Percentiles rank a stretch among this genome's conserved stretches.
These are phyloP conservation scores for Pseudozyma hubeiensis DNA, from an alignment of 1,284 basidiomycete genomes.

Conservation along the genomic window DNA sequence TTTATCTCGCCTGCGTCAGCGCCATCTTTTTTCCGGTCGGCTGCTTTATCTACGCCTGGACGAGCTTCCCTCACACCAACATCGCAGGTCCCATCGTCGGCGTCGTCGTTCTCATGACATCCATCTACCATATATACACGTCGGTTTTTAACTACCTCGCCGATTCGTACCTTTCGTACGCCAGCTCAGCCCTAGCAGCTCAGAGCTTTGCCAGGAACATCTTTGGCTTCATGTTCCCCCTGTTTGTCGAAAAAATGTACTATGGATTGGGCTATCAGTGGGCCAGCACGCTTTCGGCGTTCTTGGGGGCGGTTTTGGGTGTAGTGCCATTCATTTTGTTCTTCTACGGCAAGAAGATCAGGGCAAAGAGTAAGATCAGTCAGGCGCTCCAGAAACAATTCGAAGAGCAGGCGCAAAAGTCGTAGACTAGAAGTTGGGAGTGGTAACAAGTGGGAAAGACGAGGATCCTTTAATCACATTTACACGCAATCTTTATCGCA, in stretches of 20 bases:
- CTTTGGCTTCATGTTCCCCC: constrained; percentile 54
- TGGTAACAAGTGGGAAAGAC: too few relatives aligned
- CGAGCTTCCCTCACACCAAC: constrained; percentile 36
- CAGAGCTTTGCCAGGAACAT: constrained; percentile 77
- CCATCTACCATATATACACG: constrained; percentile 67
- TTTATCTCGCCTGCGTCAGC: constrained; percentile 69
- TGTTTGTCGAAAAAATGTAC: constrained; percentile 72
- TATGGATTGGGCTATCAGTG: constrained; percentile 75
- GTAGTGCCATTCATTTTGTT: constrained; percentile 77
- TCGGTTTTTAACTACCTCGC: constrained; percentile 74
- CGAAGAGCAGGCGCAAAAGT: constrained; percentile 15
- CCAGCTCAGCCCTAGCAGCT: constrained; percentile 81
- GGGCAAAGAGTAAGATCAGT: constrained; percentile 74
- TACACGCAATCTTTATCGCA: too few relatives aligned
- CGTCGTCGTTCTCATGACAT: constrained; percentile 51
- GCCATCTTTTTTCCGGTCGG: constrained; percentile 56
- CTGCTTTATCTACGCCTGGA: constrained; percentile 68
- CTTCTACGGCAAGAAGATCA: constrained; percentile 75
- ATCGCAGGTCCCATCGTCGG: constrained; percentile 68
- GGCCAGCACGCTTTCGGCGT: constrained; percentile 77
- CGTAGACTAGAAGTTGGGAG: neutral
- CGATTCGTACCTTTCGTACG: constrained; percentile 72
- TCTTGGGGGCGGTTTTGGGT: constrained; percentile 75
- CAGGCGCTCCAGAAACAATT: constrained; percentile 36
- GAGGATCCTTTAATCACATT: too few relatives aligned